A percentile compares a stretch with the other conserved stretches of the same genome.
Evolutionary conservation across 2,329 filamentous ascomycete species (phyloP).

Genomic region (Epichloe hybrida): DNA sequence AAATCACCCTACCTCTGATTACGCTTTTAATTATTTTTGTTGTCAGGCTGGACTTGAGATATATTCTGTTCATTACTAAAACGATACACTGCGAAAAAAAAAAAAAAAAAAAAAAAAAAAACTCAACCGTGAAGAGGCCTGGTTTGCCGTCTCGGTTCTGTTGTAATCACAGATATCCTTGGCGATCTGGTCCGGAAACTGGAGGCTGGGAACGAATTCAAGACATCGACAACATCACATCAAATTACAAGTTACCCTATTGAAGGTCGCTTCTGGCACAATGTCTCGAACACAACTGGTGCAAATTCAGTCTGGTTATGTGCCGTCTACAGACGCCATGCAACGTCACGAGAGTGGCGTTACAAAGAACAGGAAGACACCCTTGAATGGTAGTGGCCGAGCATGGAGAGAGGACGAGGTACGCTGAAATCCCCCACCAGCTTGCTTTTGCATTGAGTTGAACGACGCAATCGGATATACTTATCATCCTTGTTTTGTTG

Average conservation of each 20-base stretch:
- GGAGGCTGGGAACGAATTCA: background rate
- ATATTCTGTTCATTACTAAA: background rate
- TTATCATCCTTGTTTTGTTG: background rate
- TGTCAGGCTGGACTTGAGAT: constrained; percentile 1
- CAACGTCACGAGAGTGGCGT: constrained; percentile 47
- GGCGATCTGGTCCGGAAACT: background rate
- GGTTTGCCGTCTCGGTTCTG: constrained; percentile 9
- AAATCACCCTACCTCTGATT: background rate
- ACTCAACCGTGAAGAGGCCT: constrained; percentile 10
- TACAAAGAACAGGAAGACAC: constrained; percentile 52
- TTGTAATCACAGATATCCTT: background rate
- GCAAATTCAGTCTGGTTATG: constrained; percentile 31
- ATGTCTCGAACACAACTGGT: constrained; percentile 40
- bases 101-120: background rate
- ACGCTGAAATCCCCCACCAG: constrained; percentile 15
- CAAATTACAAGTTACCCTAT: no score
- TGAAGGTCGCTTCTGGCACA: background rate
- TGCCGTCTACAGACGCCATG: constrained; percentile 38
- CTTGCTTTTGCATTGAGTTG: background rate
- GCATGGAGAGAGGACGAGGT: constrained; percentile 84
- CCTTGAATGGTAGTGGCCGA: constrained; percentile 60
- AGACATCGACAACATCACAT: no score
- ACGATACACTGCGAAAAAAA: background rate
- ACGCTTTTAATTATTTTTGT: background rate
- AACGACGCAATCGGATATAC: background rate